Evolutionary conservation across 306 rosid genomes (phyloP).

Genomic region (Fragaria vesca): DNA sequence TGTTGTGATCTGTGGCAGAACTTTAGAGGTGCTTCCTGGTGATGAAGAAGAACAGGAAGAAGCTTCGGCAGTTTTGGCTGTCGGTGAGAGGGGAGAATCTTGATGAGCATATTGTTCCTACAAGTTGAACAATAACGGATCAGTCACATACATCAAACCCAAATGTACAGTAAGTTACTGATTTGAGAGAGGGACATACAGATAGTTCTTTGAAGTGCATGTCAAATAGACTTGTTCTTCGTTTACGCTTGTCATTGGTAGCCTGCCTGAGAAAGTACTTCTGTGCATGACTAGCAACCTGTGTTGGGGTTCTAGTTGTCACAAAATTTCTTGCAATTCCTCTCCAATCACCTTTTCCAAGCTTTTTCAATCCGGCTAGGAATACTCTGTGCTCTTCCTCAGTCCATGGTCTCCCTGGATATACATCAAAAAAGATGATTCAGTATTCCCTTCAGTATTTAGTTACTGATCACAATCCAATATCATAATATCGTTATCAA

Average conservation of each 20-base stretch:
- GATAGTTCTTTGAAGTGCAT: slow-evolving; percentile 25
- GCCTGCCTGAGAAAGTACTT: slow-evolving; percentile 50
- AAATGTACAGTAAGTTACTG: background rate
- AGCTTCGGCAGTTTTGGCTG: background rate
- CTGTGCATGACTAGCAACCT: slow-evolving; percentile 77
- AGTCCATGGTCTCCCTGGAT: slow-evolving; percentile 51
- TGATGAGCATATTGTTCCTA: slow-evolving; percentile 19
- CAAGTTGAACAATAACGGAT: background rate
- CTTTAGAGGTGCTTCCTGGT: slow-evolving; percentile 14
- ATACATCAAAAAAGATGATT: background rate
- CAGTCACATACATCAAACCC: background rate
- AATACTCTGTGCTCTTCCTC: slow-evolving; percentile 53
- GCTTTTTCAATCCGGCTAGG: slow-evolving; percentile 43
- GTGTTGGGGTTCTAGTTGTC: slow-evolving; percentile 50
- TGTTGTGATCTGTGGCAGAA: background rate
- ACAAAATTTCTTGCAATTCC: slow-evolving; percentile 54
- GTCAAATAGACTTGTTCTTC: slow-evolving; percentile 59
- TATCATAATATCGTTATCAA: background rate
- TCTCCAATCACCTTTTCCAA: slow-evolving; percentile 70
- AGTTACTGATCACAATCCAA: background rate
- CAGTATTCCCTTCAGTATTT: background rate
- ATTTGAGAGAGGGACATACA: background rate
- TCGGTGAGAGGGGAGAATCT: slow-evolving; percentile 9
- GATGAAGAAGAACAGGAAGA: background rate
- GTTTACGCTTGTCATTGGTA: slow-evolving; percentile 39